Percentiles rank a stretch among this genome's conserved stretches.
Conservation (phyloP, 192 early-diverging fungal species). For the Podila minutissima region DNA sequence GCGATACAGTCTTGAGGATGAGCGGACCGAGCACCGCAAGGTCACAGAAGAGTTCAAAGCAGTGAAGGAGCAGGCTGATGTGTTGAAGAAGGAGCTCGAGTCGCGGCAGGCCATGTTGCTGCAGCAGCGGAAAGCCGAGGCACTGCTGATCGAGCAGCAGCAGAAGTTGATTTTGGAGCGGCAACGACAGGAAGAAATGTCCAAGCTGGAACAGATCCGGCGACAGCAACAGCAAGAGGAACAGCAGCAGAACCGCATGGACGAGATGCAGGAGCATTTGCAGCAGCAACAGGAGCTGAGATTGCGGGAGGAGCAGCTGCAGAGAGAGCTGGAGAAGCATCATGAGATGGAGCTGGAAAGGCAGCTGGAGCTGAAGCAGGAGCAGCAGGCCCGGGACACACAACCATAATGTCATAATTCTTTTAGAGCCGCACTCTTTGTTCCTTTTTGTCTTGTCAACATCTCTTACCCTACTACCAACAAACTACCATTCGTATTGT, state of each 20-base stretch:
- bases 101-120: slow-evolving; percentile 4
- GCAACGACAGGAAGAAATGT: slow-evolving; percentile 24
- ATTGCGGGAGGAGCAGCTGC: slow-evolving; percentile 17
- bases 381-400: slow-evolving; percentile 1
- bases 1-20: slow-evolving; percentile 20
- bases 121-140: slow-evolving; percentile 32
- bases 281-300: slow-evolving; percentile 5
- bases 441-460: too few relatives aligned
- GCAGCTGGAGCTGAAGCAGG: slow-evolving; percentile 31
- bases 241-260: slow-evolving; percentile 14
- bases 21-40: slow-evolving; percentile 12
- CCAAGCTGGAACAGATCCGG: slow-evolving; percentile 8
- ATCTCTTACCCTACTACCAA: too few relatives aligned
- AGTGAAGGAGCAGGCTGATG: slow-evolving; percentile 5
- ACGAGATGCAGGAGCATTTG: slow-evolving; percentile 15
- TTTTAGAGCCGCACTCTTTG: too few relatives aligned
- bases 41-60: slow-evolving; percentile 8
- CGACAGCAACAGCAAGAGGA: slow-evolving; percentile 14
- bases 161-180: slow-evolving; percentile 38
- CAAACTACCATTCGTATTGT: too few relatives aligned
- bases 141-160: slow-evolving; percentile 35
- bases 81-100: slow-evolving; percentile 30
- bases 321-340: slow-evolving; percentile 3
- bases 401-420: too few relatives aligned
- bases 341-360: slow-evolving; percentile 24